Evolutionary conservation across 139 green algal genomes (phyloP), one percentile per base, ranked within the genome.

Genomic region (Chlorella sp.): DNA sequence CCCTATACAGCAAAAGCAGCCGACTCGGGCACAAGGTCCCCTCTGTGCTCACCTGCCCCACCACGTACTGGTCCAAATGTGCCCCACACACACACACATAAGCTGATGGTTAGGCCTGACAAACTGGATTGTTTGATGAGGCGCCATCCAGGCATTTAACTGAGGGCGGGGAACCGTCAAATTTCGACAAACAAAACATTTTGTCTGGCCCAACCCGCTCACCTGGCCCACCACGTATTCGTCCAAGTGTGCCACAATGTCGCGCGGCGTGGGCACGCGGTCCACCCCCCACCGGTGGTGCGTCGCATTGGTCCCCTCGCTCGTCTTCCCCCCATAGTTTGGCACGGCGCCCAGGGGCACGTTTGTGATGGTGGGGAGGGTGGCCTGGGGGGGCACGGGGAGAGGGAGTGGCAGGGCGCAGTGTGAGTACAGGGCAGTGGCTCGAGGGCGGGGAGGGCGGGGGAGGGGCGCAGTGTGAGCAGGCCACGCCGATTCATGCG

Each of bases 221-320:
- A 93, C 78, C 93, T 98, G 96, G 2, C 96, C 96, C 0, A 98
- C 86, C 18, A 98, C 95, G 86, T 95, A 96, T 24, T 96, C 78
- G 89, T 98, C 93, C 66, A 98, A 93, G 30, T 89, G 75, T 30
- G 48, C 90, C 48, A 97, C 94, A 86, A 98, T 95, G 91, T 98
- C 91, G 0, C 90, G 88, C 0, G 96, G 96, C 0, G 93, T 94
- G 36, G 96, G 96, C 83, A 98, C 86, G 21, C 69, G 69, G 68
- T 91, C 87, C 9, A 84, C 60, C 12, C 83, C 86, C 91, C 91
- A 94, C 32, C 87, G 61, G 64, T 91, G 71, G 37, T 53, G 37
- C 39, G 26, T 76, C 4, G 69, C 66, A n/a, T 12, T 83, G 60
- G 68, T 88, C 77, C 89, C 81, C 28, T 91, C 90, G 61, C 57